These are phyloP conservation scores for Zymoseptoria brevis DNA, from an alignment of 2,329 filamentous ascomycete genomes.

Conservation along the genomic window DNA sequence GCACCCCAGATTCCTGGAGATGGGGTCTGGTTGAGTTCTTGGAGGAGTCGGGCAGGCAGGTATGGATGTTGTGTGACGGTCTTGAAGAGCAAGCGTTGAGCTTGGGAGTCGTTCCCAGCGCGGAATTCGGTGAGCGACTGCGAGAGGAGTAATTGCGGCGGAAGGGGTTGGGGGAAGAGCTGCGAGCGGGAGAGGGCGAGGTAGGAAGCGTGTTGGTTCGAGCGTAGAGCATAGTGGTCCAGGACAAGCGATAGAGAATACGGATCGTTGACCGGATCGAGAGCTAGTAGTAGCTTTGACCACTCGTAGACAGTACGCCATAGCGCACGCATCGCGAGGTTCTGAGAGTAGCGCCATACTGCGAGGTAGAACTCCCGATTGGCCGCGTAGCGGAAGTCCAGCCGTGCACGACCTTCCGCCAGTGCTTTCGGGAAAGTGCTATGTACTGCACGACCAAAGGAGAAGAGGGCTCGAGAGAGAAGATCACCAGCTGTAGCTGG, in stretches of 20 bases:
- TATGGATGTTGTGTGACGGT: constrained; percentile 73
- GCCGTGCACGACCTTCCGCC: constrained; percentile 66
- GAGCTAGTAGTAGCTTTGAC: constrained; percentile 71
- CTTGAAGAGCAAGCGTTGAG: constrained; percentile 54
- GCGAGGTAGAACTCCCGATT: constrained; percentile 92
- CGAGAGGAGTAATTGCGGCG: constrained; percentile 60
- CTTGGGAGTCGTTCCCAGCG: constrained; percentile 56
- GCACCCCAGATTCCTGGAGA: constrained; percentile 79
- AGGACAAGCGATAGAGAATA: constrained; percentile 75
- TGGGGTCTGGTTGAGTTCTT: constrained; percentile 66
- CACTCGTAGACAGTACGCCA: constrained; percentile 91
- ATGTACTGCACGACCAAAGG: constrained; percentile 80
- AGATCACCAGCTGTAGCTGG: constrained; percentile 78
- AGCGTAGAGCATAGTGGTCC: constrained; percentile 76
- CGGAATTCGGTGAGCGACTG: constrained; percentile 69
- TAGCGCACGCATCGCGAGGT: constrained; percentile 81
- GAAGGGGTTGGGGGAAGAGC: constrained; percentile 39
- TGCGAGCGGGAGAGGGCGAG: constrained; percentile 12
- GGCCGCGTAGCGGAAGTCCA: constrained; percentile 74
- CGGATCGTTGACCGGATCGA: constrained; percentile 67
- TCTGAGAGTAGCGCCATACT: constrained; percentile 79
- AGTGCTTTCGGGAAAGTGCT: constrained; percentile 73
- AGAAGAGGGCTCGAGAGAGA: constrained; percentile 83
- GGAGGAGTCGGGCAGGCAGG: constrained; percentile 73
- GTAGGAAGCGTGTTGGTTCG: constrained; percentile 67